Evolutionary conservation across 2,329 filamentous ascomycete species (phyloP).

Genomic region (Anisogramma anomala): DNA sequence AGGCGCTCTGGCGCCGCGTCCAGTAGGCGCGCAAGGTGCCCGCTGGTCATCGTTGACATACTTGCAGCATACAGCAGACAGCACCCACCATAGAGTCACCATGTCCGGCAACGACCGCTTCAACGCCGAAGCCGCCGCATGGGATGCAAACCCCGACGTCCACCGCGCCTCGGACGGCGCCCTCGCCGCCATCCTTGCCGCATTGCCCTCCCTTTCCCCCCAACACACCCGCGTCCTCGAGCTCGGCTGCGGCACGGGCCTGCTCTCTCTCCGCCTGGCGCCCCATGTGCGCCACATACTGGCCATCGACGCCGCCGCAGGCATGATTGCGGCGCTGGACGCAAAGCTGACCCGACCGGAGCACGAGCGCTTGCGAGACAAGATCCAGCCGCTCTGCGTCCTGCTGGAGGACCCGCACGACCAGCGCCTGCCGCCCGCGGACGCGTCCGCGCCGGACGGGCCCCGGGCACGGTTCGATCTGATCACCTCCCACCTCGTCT

Average conservation of each 20-base stretch:
- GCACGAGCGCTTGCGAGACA: neutral
- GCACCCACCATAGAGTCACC: too few relatives aligned
- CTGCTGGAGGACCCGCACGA: constrained; percentile 40
- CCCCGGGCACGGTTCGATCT: constrained; percentile 36
- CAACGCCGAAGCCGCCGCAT: constrained; percentile 40
- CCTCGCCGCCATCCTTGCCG: constrained; percentile 31
- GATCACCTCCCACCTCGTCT: constrained; percentile 39
- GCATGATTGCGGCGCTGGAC: constrained; percentile 42
- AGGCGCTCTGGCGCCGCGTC: too few relatives aligned
- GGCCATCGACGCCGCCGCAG: constrained; percentile 41
- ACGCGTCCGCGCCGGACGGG: constrained; percentile 20
- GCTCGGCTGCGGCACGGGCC: constrained; percentile 45
- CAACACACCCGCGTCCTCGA: constrained; percentile 36
- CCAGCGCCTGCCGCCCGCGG: constrained; percentile 26
- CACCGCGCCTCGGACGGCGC: constrained; percentile 32
- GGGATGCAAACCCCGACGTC: constrained; percentile 42
- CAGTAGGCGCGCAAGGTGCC: too few relatives aligned
- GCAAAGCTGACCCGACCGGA: constrained; percentile 28
- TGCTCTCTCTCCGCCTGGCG: constrained; percentile 38
- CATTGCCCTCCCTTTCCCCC: neutral
- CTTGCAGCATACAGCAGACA: too few relatives aligned
- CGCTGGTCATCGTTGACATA: too few relatives aligned
- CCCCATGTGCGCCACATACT: constrained; percentile 36
- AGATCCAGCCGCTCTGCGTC: constrained; percentile 32
- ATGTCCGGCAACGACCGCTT: constrained; percentile 33